Conservation (phyloP, 2,329 filamentous ascomycete genomes). For the Macrophomina pseudophaseolina region DNA sequence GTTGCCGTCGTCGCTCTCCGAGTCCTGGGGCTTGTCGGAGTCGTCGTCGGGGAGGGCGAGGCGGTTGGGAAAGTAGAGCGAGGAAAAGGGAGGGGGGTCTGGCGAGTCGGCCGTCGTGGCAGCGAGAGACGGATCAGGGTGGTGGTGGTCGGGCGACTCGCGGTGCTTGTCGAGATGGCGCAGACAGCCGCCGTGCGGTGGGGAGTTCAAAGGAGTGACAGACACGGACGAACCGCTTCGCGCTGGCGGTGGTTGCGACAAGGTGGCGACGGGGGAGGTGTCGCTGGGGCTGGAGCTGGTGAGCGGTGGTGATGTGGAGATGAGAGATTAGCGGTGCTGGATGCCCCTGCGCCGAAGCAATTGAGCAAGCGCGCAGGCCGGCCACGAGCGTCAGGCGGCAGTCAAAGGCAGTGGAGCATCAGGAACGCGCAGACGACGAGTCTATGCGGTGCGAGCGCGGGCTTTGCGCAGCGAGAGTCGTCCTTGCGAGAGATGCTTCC, state of each 20-base stretch:
- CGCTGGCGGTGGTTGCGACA: conserved; percentile 50
- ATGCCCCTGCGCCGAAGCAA: conserved; percentile 30
- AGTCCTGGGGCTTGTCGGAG: conserved; percentile 50
- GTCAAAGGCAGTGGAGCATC: conserved; percentile 32
- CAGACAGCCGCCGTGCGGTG: conserved; percentile 34
- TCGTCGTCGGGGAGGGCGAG: conserved; percentile 52
- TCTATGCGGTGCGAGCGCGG: conserved; percentile 14
- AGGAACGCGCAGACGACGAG: conserved; percentile 16
- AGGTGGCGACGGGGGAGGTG: conserved; percentile 43
- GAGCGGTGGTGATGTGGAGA: conserved; percentile 25
- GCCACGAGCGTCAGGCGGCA: conserved; percentile 33
- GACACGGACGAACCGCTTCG: conserved; percentile 52
- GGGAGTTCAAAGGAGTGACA: conserved; percentile 47
- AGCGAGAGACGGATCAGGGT: conserved; percentile 29
- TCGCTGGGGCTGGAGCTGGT: conserved; percentile 20
- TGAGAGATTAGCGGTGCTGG: conserved; percentile 25
- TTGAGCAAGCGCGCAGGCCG: conserved; percentile 35
- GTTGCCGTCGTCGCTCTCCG: conserved; percentile 34
- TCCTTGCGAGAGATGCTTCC: not conserved
- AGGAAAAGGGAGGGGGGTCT: conserved; percentile 67
- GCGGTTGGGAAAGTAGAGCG: conserved; percentile 62
- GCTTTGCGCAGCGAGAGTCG: conserved; percentile 8
- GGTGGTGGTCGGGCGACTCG: conserved; percentile 22
- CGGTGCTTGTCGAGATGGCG: conserved; percentile 24
- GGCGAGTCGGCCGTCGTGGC: conserved; percentile 58